Evolutionary conservation across 2,329 filamentous ascomycete species (phyloP), one percentile per base, ranked within the genome.

Genomic region (Cadophora luteo-olivacea): DNA sequence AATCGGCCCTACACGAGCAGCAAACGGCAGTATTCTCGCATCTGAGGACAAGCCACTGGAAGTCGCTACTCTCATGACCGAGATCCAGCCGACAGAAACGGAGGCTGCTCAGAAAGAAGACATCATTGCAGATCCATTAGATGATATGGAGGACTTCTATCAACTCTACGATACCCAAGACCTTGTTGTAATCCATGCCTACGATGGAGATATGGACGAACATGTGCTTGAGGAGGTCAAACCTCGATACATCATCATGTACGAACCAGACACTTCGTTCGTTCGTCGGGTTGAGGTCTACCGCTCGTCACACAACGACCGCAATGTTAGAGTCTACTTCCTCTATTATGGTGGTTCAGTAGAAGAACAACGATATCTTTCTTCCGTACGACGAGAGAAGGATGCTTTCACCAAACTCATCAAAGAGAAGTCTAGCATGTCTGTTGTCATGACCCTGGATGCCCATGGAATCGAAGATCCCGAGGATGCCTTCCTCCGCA

Each of bases 231-330:
- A 99, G 78, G 96, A 99, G 80, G 86, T 96, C 68, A 94, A 92
- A 76, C 96, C 96, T 41, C 90, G 92, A 69, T 97, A 97, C 79
- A 93, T 99, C 68, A 92, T 99, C 81, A 98, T 99, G 96, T 99
- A 97, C 80, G 96, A 98, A 78, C 95, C 96, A 0, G 94, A 98
- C 73, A 89, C 95, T 3, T 90, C 95, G 3, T 99, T 99, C 79
- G 97, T 98, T 76, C 89, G 96, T 16, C 87, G 95, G 48, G 91
- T 99, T 24, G 96, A 99, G 78, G 94, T 98, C 1, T 99, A 98
- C 80, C 90, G 96, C 49, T 97, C 94, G 64, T 97, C 94, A 11
- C 96, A 99, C 80, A 92, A 90, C 68, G 93, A 95, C 78, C 86
- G 94, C 45, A 94, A 93, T 75, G 92, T 98, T 52, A 88, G 93